Base-by-base conservation (phyloP, 1,139 yeast genomes). In the Lodderomyces beijingensis region DNA sequence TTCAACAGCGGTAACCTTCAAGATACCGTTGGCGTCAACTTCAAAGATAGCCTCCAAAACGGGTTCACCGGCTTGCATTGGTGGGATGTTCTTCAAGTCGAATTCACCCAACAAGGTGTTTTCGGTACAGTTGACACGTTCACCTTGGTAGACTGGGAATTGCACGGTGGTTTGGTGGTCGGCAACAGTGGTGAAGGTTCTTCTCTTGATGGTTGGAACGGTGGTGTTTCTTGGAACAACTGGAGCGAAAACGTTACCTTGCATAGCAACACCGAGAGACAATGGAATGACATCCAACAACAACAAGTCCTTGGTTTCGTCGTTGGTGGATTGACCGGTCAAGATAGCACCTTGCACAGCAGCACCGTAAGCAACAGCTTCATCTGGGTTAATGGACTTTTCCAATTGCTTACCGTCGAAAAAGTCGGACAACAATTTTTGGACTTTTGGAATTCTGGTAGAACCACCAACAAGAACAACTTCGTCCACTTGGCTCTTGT, bases 61-160 rank as follows among this genome's bases (percentile, higher is more conserved):
- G 75, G 97, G 97, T 74, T 89, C 97, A 74, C 97, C 97, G 71
- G 96, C 96, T 70, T 83, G 86, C 89, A 91, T 79, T 69, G 97
- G 97, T 67, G 98, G 98, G 58, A 91, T 87, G 74, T 91, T 91
- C 79, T 86, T 87, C 69, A 91, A 85, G 82, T 91, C 97, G 72
- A 91, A 91, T 77, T 91, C 96, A 79, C 98, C 98, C 68, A 91
- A 85, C 65, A 89, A 82, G 63, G 96, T 88, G 94, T 91, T 91
- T 77, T 91, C 97, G 55, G 87, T 67, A 80, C 97, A 89, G 95
- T 89, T 91, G 64, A 88, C 96, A 80, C 98, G 95, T 78, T 91
- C 98, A 83, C 98, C 98, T 76, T 91, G 97, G 89, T 89, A 91
- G 48, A 91, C 97, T 71, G 96, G 98, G 96, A 91, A 89, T 70